Evolutionary conservation across 345 rosid genomes (phyloP).

Genomic region (Syzygium aromaticum): DNA sequence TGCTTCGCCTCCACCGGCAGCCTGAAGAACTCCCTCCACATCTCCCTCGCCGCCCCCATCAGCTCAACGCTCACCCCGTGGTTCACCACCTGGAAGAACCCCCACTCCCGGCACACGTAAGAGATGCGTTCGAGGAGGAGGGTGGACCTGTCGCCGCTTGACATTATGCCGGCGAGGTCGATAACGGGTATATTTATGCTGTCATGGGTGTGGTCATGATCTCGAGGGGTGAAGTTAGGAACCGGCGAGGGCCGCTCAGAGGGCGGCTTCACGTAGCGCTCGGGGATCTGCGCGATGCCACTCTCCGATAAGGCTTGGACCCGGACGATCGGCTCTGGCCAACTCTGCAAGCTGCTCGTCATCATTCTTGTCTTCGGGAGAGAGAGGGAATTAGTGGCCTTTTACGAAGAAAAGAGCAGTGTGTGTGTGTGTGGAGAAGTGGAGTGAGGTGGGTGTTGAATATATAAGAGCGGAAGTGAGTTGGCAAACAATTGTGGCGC

Average conservation of each 20-base stretch:
- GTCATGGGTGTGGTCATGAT: not conserved
- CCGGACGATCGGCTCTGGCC: slow-evolving; percentile 87
- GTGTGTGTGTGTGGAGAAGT: not conserved
- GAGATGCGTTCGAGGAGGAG: slow-evolving; percentile 21
- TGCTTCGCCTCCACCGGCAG: slow-evolving; percentile 56
- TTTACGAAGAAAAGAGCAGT: not conserved
- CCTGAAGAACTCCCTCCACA: slow-evolving; percentile 61
- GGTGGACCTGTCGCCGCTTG: not conserved
- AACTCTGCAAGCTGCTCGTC: slow-evolving; percentile 9
- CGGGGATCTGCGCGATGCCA: slow-evolving; percentile 43
- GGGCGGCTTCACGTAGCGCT: slow-evolving; percentile 44
- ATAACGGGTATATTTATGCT: slow-evolving; percentile 44
- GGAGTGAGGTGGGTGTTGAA: not conserved
- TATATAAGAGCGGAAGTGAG: slow-evolving; percentile 9
- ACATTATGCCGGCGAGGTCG: slow-evolving; percentile 30
- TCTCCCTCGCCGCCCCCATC: slow-evolving; percentile 33
- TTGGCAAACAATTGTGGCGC: slow-evolving; percentile 10
- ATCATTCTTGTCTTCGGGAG: not conserved
- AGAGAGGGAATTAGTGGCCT: not conserved
- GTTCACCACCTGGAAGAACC: slow-evolving; percentile 78
- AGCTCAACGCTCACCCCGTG: slow-evolving; percentile 55
- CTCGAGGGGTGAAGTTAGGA: not conserved
- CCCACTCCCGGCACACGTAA: slow-evolving; percentile 67
- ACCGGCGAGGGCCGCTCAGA: slow-evolving; percentile 31
- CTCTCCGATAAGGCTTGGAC: slow-evolving; percentile 73